A percentile compares a stretch with the other conserved stretches of the same genome.
These are phyloP conservation scores for Syncephalis plumigaleata DNA, from an alignment of 371 early-diverging fungal genomes.

Conservation along the genomic window DNA sequence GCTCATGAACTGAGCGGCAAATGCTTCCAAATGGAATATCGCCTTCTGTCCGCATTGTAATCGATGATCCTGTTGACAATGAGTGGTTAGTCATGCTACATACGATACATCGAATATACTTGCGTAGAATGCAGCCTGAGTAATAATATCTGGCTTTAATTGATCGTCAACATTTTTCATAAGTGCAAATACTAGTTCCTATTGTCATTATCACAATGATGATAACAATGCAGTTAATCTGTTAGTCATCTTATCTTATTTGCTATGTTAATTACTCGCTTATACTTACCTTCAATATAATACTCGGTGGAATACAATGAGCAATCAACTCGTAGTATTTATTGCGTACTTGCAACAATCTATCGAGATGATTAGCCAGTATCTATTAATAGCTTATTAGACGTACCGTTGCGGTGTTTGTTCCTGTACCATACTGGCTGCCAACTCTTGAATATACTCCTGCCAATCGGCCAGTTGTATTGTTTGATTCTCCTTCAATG, in stretches of 20 bases:
- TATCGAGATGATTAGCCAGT: constrained; percentile 5
- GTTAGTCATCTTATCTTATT: constrained; percentile 2
- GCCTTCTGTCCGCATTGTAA: constrained; percentile 76
- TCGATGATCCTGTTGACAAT: constrained; percentile 63
- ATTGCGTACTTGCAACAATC: constrained; percentile 52
- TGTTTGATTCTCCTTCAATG: constrained; percentile 31
- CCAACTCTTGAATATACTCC: constrained; percentile 45
- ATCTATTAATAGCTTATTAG: background rate
- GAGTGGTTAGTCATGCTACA: constrained; percentile 1
- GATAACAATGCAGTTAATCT: constrained; percentile 6
- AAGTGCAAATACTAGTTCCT: constrained; percentile 54
- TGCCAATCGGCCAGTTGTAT: constrained; percentile 85
- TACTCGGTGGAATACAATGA: constrained; percentile 74
- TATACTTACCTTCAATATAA: constrained; percentile 50
- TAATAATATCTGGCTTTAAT: constrained; percentile 44
- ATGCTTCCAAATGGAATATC: constrained; percentile 97
- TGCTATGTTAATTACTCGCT: background rate
- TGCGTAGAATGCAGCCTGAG: constrained; percentile 67
- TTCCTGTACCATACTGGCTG: constrained; percentile 41
- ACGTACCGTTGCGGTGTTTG: constrained; percentile 48
- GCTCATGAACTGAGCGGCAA: constrained; percentile 75
- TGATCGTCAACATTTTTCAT: constrained; percentile 35
- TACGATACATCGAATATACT: constrained; percentile 7
- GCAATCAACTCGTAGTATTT: constrained; percentile 74
- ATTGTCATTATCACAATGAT: too few relatives aligned